Percentiles rank a stretch among this genome's conserved stretches.
Conservation (phyloP, 768 basidiomycete genomes). For the Rubroboletus satanas region DNA sequence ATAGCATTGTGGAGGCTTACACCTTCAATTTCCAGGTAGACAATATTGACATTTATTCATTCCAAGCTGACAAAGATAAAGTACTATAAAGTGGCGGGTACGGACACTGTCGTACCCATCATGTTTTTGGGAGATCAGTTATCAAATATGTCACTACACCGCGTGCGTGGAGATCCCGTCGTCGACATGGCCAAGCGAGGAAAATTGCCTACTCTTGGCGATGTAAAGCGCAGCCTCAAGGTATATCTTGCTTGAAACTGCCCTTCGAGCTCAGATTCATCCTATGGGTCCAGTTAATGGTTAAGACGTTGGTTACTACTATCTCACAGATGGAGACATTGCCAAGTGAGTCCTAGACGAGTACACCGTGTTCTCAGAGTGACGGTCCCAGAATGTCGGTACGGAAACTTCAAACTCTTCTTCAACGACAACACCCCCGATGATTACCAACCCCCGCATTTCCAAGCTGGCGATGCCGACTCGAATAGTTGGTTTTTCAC, state of each 20-base stretch:
- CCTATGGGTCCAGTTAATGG: constrained; percentile 47
- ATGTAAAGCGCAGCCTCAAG: constrained; percentile 81
- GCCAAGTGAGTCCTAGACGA: constrained; percentile 51
- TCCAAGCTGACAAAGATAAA: constrained; percentile 27
- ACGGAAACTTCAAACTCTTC: constrained; percentile 84
- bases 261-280: background rate
- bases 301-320: constrained; percentile 76
- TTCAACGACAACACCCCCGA: constrained; percentile 76
- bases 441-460: constrained; percentile 83
- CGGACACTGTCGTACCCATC: constrained; percentile 56
- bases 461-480: constrained; percentile 66
- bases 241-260: constrained; percentile 32
- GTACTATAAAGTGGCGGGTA: constrained; percentile 70
- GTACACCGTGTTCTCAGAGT: background rate
- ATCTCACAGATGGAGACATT: constrained; percentile 76
- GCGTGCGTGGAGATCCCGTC: constrained; percentile 50
- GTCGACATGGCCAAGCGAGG: constrained; percentile 56
- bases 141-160: constrained; percentile 46
- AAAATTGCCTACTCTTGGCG: constrained; percentile 65
- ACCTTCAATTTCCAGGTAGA: constrained; percentile 80
- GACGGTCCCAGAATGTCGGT: constrained; percentile 58
- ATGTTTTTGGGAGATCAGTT: constrained; percentile 68
- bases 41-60: background rate
- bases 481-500: constrained; percentile 78
- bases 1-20: constrained; percentile 81